Evolutionary conservation across 352 stramenopile species (phyloP).

Genomic region (Globisporangium solare): DNA sequence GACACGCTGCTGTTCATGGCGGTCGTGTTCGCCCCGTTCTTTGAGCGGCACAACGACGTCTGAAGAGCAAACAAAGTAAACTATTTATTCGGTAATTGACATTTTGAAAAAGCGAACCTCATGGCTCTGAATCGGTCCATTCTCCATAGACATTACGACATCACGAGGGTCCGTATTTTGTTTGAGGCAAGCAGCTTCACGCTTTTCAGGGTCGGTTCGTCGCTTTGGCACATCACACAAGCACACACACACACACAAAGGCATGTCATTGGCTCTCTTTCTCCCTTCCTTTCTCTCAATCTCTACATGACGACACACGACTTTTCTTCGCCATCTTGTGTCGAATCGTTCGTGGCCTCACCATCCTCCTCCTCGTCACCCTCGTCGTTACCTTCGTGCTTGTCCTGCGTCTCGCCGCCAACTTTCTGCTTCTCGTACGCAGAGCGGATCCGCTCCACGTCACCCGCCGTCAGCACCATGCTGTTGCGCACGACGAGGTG

Average conservation of each 20-base stretch:
- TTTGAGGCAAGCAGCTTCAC: no score
- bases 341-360: background rate
- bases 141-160: no score
- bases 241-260: no score
- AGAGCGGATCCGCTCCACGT: slow-evolving; percentile 60
- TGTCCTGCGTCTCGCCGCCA: slow-evolving; percentile 5
- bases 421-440: slow-evolving; percentile 36
- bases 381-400: slow-evolving; percentile 13
- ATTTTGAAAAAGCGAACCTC: no score
- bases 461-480: slow-evolving; percentile 70
- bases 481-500: slow-evolving; percentile 75
- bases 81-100: no score
- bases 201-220: no score
- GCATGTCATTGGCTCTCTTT: no score
- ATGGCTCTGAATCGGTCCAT: no score
- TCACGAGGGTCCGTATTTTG: no score
- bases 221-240: no score
- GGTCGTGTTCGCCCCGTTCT: slow-evolving; percentile 49
- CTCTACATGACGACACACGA: slow-evolving; percentile 11
- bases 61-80: no score
- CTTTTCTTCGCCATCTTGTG: slow-evolving; percentile 12
- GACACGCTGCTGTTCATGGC: slow-evolving; percentile 58
- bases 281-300: no score
- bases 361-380: slow-evolving; percentile 2
- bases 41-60: slow-evolving; percentile 14